Base-by-base conservation (phyloP, 495 filamentous ascomycete species). In the Ramalina peruviana region DNA sequence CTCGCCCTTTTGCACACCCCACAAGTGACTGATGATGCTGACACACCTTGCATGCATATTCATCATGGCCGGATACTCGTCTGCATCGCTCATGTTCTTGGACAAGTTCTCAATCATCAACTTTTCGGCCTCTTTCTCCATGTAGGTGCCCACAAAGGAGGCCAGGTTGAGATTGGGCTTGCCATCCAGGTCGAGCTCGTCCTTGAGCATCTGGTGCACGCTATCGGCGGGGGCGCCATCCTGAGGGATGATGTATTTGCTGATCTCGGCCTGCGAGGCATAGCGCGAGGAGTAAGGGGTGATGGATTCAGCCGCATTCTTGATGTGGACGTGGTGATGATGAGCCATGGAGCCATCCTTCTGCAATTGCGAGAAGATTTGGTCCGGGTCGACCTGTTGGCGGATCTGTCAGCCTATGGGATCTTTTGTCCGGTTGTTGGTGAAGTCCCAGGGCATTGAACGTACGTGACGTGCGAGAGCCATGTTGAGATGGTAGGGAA, bases 61-160 rank as follows among this genome's bases (percentile, higher is more conserved):
- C 71, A 85, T 78, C 71, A 86, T 75, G 6, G 81, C 81, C 7
- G 83, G 83, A 57, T 87, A 87, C 57, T 86, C 83, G 60, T 87
- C 83, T 4, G 79, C 79, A 54, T 86, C 83, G 36, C 75, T 54
- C 62, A 70, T 60, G 46, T 86, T 86, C 64, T 87, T 86, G 38
- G 69, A 60, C 6, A 85, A 60, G 53, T 86, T 87, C 49, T 85
- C 82, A 15, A 72, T 57, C 68, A 86, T 80, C 30, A 87, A 66
- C 47, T 74, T 65, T 43, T 77, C 72, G 33, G 81, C 81, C 48
- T 82, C 69, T 0, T 70, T 65, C 51, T 86, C 83, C 74, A 85
- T 80, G 54, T 81, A 86, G 3, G 83, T 86, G 38, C 76, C 74
- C 4, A 86, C 82, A 55, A 87, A 87, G 53, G 72, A 76, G 46